Evolutionary conservation across 1,284 basidiomycete genomes (phyloP).

Genomic region (Malassezia nana): DNA sequence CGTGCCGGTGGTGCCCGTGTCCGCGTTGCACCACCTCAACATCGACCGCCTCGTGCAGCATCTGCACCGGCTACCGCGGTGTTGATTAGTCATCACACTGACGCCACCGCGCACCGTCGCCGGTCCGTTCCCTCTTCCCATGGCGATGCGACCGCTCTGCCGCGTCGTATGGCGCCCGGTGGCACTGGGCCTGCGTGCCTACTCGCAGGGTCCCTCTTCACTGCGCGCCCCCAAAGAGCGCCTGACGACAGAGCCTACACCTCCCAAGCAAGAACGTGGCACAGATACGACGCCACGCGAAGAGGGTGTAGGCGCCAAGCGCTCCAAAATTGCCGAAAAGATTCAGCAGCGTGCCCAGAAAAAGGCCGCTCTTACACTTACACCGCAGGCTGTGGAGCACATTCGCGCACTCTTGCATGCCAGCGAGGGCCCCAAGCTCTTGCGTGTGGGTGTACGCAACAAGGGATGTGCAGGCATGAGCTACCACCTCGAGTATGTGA

Average conservation of each 20-base stretch:
- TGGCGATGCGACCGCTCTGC: background rate
- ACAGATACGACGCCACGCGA: too few relatives aligned
- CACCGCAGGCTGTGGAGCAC: constrained; percentile 62
- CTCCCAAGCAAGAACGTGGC: too few relatives aligned
- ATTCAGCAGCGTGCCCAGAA: constrained; percentile 12
- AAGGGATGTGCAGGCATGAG: constrained; percentile 98
- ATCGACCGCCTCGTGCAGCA: constrained; percentile 3
- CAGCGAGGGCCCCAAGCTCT: constrained; percentile 70
- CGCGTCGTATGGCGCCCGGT: background rate
- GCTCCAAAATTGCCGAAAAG: constrained; percentile 7
- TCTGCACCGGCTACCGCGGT: background rate
- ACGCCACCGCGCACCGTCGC: background rate
- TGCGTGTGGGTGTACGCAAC: constrained; percentile 89
- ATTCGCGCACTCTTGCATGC: constrained; percentile 57
- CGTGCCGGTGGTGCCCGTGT: constrained; percentile 11
- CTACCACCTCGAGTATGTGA: constrained; percentile 92
- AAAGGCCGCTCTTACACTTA: constrained; percentile 44
- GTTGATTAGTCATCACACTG: background rate
- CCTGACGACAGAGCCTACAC: background rate
- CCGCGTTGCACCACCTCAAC: constrained; percentile 10
- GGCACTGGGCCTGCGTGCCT: background rate
- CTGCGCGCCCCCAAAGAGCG: background rate
- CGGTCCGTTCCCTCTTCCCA: background rate
- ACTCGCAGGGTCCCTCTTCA: background rate
- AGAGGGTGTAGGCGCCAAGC: background rate